Evolutionary conservation across 352 stramenopile species (phyloP).

Genomic region (Thalassiosira mediterranea): DNA sequence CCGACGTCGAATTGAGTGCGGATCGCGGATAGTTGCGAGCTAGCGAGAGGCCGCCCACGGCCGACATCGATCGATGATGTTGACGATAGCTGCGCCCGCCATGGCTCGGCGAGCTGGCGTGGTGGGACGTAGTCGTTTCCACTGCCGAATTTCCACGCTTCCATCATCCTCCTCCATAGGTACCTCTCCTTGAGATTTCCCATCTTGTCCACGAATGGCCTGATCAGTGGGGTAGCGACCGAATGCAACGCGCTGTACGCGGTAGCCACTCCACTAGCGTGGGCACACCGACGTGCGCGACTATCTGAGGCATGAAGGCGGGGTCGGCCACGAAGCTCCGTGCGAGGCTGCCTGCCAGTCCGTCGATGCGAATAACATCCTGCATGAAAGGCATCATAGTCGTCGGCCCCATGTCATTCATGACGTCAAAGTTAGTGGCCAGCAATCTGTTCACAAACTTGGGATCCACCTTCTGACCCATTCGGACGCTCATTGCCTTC

Average conservation of each 20-base stretch:
- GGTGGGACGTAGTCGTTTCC: constrained; percentile 78
- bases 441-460: constrained; percentile 85
- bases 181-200: constrained; percentile 60
- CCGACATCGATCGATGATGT: too few relatives aligned
- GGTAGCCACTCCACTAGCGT: constrained; percentile 74
- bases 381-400: constrained; percentile 83
- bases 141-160: constrained; percentile 80
- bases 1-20: too few relatives aligned
- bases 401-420: constrained; percentile 77
- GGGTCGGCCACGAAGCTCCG: constrained; percentile 73
- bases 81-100: too few relatives aligned
- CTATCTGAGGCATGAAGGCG: constrained; percentile 80
- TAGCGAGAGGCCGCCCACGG: too few relatives aligned
- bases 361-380: constrained; percentile 80
- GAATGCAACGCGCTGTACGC: constrained; percentile 64
- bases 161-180: constrained; percentile 64
- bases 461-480: constrained; percentile 72
- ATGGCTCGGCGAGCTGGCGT: too few relatives aligned
- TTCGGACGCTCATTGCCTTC: constrained; percentile 84
- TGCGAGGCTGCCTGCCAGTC: constrained; percentile 68
- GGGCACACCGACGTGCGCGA: constrained; percentile 71
- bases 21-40: too few relatives aligned
- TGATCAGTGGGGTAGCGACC: constrained; percentile 46
- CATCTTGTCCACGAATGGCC: constrained; percentile 54
- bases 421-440: constrained; percentile 83